Evolutionary conservation across 1,284 basidiomycete species (phyloP).

Genomic region (Leccinum angustisporum): DNA sequence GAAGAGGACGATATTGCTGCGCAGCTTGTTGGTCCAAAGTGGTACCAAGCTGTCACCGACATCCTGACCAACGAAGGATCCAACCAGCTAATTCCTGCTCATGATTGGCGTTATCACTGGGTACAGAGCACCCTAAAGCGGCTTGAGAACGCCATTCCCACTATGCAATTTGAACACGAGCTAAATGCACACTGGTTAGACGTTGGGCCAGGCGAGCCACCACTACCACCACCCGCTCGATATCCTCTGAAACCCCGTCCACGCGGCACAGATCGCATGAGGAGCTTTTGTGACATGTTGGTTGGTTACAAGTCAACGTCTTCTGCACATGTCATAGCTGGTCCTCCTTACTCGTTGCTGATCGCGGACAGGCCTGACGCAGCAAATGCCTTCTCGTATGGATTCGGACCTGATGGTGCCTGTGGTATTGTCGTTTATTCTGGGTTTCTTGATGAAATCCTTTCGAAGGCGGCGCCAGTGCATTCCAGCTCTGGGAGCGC

Average conservation of each 20-base stretch:
- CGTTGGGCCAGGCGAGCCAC: constrained; percentile 48
- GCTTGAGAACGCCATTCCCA: constrained; percentile 69
- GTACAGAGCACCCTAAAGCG: constrained; percentile 72
- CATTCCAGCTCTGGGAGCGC: constrained; percentile 20
- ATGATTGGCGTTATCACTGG: constrained; percentile 87
- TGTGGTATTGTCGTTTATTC: constrained; percentile 90
- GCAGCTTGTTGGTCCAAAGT: constrained; percentile 77
- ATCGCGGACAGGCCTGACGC: constrained; percentile 79
- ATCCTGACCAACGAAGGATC: constrained; percentile 73
- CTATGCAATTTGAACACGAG: constrained; percentile 58
- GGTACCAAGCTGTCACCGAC: constrained; percentile 80
- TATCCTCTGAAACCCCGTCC: constrained; percentile 70
- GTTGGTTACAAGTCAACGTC: constrained; percentile 41
- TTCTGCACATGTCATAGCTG: constrained; percentile 61
- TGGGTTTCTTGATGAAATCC: constrained; percentile 81
- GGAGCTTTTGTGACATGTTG: constrained; percentile 51
- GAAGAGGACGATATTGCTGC: constrained; percentile 84
- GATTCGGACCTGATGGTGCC: constrained; percentile 86
- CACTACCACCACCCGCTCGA: constrained; percentile 69
- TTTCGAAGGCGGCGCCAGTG: constrained; percentile 44
- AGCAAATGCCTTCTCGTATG: constrained; percentile 87
- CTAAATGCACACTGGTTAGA: constrained; percentile 58
- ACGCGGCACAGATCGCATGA: constrained; percentile 63
- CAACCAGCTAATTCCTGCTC: constrained; percentile 57
- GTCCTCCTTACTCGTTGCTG: constrained; percentile 84